Base-by-base conservation (phyloP, 768 basidiomycete species). In the Macrocybe gigantea region DNA sequence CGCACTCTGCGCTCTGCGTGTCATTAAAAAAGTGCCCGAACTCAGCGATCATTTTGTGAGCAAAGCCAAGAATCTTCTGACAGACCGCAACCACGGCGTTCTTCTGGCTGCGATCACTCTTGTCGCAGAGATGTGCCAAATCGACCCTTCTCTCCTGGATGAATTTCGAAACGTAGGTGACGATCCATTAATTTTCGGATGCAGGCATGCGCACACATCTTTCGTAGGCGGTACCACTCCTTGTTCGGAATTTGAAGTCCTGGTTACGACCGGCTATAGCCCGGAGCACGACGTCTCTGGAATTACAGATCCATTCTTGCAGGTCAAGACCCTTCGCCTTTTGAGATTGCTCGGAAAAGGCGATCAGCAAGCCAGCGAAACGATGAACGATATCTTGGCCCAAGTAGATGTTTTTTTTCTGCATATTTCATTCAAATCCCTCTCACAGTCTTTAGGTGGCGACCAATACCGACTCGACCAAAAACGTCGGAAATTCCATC, bases 271-370 rank as follows among this genome's bases (percentile, higher is more conserved):
- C 3, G 95, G 95, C 7, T 97, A 96, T 66, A 95, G 92, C 57
- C 94, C 96, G 15, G 96, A 98, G 63, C 96, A 98, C 60, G 96
- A 99, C 56, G 96, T 99, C 7, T 92, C 93, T n/a, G 96, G 96
- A 34, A 96, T 99, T 65, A 97, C 96, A 11, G 93, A 95, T 65
- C 93, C 93, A 6, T 94, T 94, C 74, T 71, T 94, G 6, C 93
- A 95, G 64, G 83, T 94, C 56, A 99, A 98, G 67, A 83, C 95
- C 37, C 73, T 99, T 15, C 84, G 93, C 8, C 71, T 99, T 35
- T 71, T 99, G 39, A 81, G 93, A 32, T 58, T 96, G n/a, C 80
- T 98, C 22, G 96, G 95, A 6, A 83, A 72, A 57, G 87, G 85
- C 0, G 91, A 96, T 58, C 78, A 72, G 44, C 80, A 83, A 59